These are phyloP conservation scores for Casuarina glauca DNA, from an alignment of 306 rosid genomes.

Conservation along the genomic window DNA sequence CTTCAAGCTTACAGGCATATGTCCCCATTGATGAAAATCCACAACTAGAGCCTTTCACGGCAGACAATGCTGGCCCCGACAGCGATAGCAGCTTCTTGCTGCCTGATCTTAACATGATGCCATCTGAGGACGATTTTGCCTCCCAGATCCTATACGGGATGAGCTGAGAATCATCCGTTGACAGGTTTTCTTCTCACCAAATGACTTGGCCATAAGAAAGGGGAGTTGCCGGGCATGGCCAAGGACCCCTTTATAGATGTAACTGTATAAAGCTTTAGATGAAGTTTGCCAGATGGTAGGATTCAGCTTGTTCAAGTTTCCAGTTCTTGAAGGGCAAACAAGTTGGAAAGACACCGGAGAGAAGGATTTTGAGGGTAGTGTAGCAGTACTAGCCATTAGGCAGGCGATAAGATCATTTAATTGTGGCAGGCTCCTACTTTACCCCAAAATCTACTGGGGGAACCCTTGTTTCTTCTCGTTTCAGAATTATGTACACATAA, in stretches of 20 bases:
- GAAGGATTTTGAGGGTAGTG: conserved; percentile 34
- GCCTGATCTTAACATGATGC: conserved; percentile 81
- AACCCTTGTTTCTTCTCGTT: conserved; percentile 30
- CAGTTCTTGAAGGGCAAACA: conserved; percentile 21
- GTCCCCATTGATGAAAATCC: conserved; percentile 24
- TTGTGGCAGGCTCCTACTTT: conserved; percentile 21
- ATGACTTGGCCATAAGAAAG: not conserved
- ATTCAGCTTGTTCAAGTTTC: conserved; percentile 24
- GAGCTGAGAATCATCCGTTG: conserved; percentile 28
- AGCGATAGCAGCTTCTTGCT: conserved; percentile 46
- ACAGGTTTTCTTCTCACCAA: conserved; percentile 7
- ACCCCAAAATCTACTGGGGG: conserved; percentile 27
- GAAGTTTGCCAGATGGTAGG: conserved; percentile 7
- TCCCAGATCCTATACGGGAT: conserved; percentile 29
- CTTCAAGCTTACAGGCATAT: conserved; percentile 20
- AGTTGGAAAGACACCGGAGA: conserved; percentile 13
- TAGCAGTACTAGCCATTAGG: conserved; percentile 27
- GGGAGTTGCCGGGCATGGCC: not conserved
- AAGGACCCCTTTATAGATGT: conserved; percentile 18
- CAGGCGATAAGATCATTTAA: conserved; percentile 24
- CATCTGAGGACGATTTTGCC: conserved; percentile 49
- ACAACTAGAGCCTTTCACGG: conserved; percentile 37
- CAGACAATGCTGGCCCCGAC: conserved; percentile 27
- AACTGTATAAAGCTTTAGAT: conserved; percentile 16
- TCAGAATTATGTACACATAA: conserved; percentile 36